Evolutionary conservation across 139 green algal genomes (phyloP), one percentile per base, ranked within the genome.

Genomic region (Chlorella sp.): DNA sequence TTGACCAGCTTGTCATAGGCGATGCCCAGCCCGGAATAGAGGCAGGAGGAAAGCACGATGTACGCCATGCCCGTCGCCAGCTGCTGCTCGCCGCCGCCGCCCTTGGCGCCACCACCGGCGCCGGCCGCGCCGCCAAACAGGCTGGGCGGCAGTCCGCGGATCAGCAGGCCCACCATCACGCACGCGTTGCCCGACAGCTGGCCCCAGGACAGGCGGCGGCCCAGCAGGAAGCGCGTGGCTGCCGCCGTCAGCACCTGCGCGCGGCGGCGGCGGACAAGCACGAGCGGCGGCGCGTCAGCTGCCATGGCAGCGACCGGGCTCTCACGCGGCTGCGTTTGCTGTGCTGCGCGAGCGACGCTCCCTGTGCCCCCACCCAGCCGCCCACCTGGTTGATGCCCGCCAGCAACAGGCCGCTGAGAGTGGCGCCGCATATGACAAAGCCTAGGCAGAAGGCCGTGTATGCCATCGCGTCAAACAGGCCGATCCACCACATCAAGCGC

Each of bases 241-340:
- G 64, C 17, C 9, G 82, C 82, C 9, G 85, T 88, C 66, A 89
- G 69, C 12, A 84, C 51, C n/a, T n/a, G n/a, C n/a, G n/a, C n/a
- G n/a, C n/a, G n/a, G n/a, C n/a, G n/a, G n/a, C n/a, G n/a, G n/a
- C n/a, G n/a, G n/a, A n/a, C n/a, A n/a, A n/a, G n/a, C n/a, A n/a
- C n/a, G n/a, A n/a, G n/a, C n/a, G n/a, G n/a, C n/a, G n/a, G n/a
- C n/a, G n/a, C n/a, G n/a, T n/a, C n/a, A n/a, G n/a, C n/a, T n/a
- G n/a, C n/a, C n/a, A n/a, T n/a, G n/a, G n/a, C n/a, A n/a, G n/a
- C n/a, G n/a, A n/a, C n/a, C n/a, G n/a, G n/a, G n/a, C n/a, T n/a
- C n/a, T n/a, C n/a, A n/a, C n/a, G n/a, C n/a, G n/a, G n/a, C n/a
- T n/a, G n/a, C n/a, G n/a, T n/a, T n/a, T n/a, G n/a, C n/a, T n/a